Conservation (phyloP, 73 alveolate genomes). For the Paramecium caudatum region DNA sequence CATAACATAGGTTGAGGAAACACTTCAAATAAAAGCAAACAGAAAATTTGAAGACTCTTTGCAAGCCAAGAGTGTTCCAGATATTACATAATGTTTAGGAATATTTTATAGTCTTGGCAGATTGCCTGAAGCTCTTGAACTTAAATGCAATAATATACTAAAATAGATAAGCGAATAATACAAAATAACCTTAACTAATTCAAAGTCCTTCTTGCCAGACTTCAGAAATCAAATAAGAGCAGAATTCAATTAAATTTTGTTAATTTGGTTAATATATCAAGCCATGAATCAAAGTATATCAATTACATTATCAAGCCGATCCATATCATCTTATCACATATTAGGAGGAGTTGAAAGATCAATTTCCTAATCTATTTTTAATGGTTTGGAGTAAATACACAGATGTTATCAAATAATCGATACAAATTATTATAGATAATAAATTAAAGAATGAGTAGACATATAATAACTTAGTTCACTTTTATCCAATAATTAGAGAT, state of each 20-base stretch:
- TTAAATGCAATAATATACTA: conserved; percentile 17
- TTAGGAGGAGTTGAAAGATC: conserved; percentile 26
- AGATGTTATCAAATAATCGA: conserved; percentile 24
- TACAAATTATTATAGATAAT: conserved; percentile 21
- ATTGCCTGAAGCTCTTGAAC: conserved; percentile 32
- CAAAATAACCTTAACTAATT: conserved; percentile 13
- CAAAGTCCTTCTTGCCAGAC: conserved; percentile 12
- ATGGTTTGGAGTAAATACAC: conserved; percentile 60
- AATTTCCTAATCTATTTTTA: conserved; percentile 53
- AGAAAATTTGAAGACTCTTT: conserved; percentile 50
- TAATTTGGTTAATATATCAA: conserved; percentile 39
- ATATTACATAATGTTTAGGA: conserved; percentile 51
- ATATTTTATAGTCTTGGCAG: conserved; percentile 62
- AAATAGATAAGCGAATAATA: conserved; percentile 51
- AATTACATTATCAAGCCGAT: background rate
- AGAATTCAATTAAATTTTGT: conserved; percentile 24
- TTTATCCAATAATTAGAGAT: conserved; percentile 24
- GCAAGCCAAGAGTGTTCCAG: conserved; percentile 48
- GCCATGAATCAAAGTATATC: conserved; percentile 37
- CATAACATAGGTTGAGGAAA: conserved; percentile 43
- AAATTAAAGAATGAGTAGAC: conserved; percentile 15
- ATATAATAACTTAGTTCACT: background rate
- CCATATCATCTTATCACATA: conserved; percentile 5
- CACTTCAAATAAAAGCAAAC: background rate
- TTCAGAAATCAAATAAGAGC: conserved; percentile 10